Conservation (phyloP, 192 early-diverging fungal genomes). For the Gamsiella multidivaricata region DNA sequence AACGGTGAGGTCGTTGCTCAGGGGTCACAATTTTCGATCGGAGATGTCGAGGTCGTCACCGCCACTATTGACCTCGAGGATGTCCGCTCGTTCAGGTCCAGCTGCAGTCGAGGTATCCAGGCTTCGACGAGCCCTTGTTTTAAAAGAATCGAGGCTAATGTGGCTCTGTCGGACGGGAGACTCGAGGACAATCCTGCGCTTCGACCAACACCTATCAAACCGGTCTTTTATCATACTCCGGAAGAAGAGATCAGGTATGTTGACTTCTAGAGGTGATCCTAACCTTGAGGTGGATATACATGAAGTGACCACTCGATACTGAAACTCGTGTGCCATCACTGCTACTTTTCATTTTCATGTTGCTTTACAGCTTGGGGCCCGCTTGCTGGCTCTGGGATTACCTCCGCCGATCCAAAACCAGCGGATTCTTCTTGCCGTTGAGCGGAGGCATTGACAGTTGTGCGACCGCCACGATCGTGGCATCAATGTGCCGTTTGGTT, state of each 20-base stretch:
- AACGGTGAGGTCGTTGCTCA: conserved; percentile 93
- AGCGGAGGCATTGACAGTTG: conserved; percentile 99
- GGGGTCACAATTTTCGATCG: conserved; percentile 91
- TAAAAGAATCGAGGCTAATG: conserved; percentile 70
- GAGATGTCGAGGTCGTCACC: conserved; percentile 93
- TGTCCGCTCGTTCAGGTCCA: conserved; percentile 82
- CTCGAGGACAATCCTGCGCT: conserved; percentile 56
- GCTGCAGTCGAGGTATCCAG: conserved; percentile 83
- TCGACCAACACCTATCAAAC: conserved; percentile 59
- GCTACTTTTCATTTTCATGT: neutral
- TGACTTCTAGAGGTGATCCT: no score
- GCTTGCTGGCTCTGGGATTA: conserved; percentile 99
- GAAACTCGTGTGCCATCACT: no score
- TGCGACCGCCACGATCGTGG: conserved; percentile 85
- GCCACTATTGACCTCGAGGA: conserved; percentile 93
- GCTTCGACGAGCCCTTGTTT: conserved; percentile 73
- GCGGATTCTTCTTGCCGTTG: conserved; percentile 94
- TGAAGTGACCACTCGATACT: no score
- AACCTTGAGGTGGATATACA: no score
- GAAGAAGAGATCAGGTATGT: conserved; percentile 87
- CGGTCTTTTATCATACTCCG: conserved; percentile 74
- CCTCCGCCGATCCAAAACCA: conserved; percentile 86
- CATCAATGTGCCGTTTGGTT: conserved; percentile 91
- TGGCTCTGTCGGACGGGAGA: conserved; percentile 62
- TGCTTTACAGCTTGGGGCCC: conserved; percentile 75